Evolutionary conservation across 2,329 filamentous ascomycete species (phyloP).

Genomic region (Pestalotiopsis sp.): DNA sequence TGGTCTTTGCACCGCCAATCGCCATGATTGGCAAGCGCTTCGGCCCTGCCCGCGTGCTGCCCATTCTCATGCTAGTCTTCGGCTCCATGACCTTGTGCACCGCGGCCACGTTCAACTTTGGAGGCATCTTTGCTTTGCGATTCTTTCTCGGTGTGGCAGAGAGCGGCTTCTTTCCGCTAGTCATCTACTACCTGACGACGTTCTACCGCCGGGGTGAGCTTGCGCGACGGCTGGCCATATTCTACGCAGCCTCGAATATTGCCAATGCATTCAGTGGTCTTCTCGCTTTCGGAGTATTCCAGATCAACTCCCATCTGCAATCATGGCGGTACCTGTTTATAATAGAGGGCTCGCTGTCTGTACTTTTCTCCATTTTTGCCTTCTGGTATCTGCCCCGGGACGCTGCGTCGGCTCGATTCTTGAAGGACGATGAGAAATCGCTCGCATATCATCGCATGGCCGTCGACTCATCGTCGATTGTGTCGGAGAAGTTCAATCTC

Average conservation of each 20-base stretch:
- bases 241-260: slow-evolving; percentile 77
- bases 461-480: slow-evolving; percentile 69
- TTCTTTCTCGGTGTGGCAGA: slow-evolving; percentile 74
- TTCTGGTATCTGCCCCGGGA: slow-evolving; percentile 70
- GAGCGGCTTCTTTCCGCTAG: slow-evolving; percentile 69
- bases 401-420: slow-evolving; percentile 65
- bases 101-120: slow-evolving; percentile 59
- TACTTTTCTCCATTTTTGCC: slow-evolving; percentile 64
- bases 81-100: slow-evolving; percentile 65
- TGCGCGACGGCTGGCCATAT: slow-evolving; percentile 69
- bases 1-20: slow-evolving; percentile 69
- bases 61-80: slow-evolving; percentile 67
- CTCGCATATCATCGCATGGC: slow-evolving; percentile 74
- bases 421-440: slow-evolving; percentile 65
- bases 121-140: slow-evolving; percentile 66
- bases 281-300: slow-evolving; percentile 51
- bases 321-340: slow-evolving; percentile 53
- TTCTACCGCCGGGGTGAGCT: slow-evolving; percentile 75
- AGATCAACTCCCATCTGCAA: slow-evolving; percentile 40
- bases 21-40: slow-evolving; percentile 69
- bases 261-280: slow-evolving; percentile 59
- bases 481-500: slow-evolving; percentile 55
- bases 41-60: slow-evolving; percentile 65
- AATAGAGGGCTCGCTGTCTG: slow-evolving; percentile 54
- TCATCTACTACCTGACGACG: slow-evolving; percentile 58